phyloP scores from a whole-genome alignment of 371 early-diverging fungal genomes.

The Haplosporangium sp. region DNA sequence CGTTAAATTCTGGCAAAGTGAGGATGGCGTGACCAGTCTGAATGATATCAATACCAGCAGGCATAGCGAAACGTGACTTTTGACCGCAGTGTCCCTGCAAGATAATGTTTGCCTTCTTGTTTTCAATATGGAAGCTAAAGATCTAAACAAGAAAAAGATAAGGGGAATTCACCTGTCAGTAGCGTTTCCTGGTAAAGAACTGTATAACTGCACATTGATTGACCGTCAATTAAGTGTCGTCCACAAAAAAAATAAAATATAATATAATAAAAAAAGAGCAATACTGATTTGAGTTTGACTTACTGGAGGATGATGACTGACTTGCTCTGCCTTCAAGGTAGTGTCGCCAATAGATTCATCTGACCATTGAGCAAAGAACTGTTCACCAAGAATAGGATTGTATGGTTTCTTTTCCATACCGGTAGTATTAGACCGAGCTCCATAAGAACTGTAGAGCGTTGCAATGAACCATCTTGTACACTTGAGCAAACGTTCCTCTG shows the following conservation, averaged over 20 bases:
- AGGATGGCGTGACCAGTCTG: slow-evolving; percentile 81
- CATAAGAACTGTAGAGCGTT: slow-evolving; percentile 79
- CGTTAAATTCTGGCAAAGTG: slow-evolving; percentile 65
- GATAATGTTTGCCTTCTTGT: slow-evolving; percentile 75
- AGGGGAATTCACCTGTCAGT: no score
- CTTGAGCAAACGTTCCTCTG: slow-evolving; percentile 79
- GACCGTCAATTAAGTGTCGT: no score
- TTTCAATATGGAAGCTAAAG: slow-evolving; percentile 76
- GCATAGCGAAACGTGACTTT: slow-evolving; percentile 83
- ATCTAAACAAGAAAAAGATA: slow-evolving; percentile 35
- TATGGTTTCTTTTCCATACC: slow-evolving; percentile 86
- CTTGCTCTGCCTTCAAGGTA: slow-evolving; percentile 78
- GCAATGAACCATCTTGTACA: slow-evolving; percentile 85
- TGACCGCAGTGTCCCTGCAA: slow-evolving; percentile 85
- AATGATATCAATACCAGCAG: slow-evolving; percentile 79
- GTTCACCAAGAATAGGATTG: slow-evolving; percentile 88
- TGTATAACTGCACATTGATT: no score
- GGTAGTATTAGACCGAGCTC: slow-evolving; percentile 43
- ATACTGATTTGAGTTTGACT: slow-evolving; percentile 19
- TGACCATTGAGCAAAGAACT: slow-evolving; percentile 78
- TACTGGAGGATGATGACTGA: slow-evolving; percentile 85
- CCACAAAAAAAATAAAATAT: background rate
- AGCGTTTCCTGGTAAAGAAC: no score
- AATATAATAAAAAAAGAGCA: no score
- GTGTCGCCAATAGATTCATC: slow-evolving; percentile 69